Evolutionary conservation across 352 stramenopile species (phyloP), one percentile per base, ranked within the genome.

Genomic region (Achlya hypogyna): DNA sequence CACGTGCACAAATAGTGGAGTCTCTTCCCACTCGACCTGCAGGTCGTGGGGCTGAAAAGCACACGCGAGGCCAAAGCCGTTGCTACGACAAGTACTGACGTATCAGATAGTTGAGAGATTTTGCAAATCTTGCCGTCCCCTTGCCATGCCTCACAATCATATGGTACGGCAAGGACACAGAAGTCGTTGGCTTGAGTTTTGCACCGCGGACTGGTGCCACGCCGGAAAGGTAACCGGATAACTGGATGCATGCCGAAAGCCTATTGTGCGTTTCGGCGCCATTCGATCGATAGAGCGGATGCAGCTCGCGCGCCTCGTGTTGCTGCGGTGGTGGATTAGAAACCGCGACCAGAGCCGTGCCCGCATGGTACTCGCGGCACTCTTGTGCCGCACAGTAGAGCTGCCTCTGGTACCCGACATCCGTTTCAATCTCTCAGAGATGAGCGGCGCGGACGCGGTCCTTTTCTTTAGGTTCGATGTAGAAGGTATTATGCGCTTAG

Each of bases 91-190:
- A n/a, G n/a, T n/a, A n/a, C n/a, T n/a, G n/a, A n/a, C n/a, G n/a
- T n/a, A n/a, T n/a, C n/a, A n/a, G n/a, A n/a, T 45, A 31, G 25
- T 60, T 42, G 52, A 60, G 52, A 60, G 52, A 60, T 60, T 60
- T 60, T 60, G 52, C 52, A 60, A 60, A 34, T 42, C 10, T 23
- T 60, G 2, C 25, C 27, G 27, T 42, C 14, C 38, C 6, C 12
- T 45, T 45, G 38, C 38, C 20, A 23, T 60, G 16, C n/a, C 20
- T 23, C 18, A 10, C 1, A 60, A 40, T 32, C 23, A 38, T 1
- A 6, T 12, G 5, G 16, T 9, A 10, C 10, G 27, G 16, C 51
- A 31, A 40, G 28, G 14, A n/a, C 20, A 8, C n/a, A 1, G 25
- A 9, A 32, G 35, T 23, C 51, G 12, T n/a, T 8, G n/a, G 23